phyloP scores from a whole-genome alignment of 768 basidiomycete genomes.

The Cubamyces sp. region DNA sequence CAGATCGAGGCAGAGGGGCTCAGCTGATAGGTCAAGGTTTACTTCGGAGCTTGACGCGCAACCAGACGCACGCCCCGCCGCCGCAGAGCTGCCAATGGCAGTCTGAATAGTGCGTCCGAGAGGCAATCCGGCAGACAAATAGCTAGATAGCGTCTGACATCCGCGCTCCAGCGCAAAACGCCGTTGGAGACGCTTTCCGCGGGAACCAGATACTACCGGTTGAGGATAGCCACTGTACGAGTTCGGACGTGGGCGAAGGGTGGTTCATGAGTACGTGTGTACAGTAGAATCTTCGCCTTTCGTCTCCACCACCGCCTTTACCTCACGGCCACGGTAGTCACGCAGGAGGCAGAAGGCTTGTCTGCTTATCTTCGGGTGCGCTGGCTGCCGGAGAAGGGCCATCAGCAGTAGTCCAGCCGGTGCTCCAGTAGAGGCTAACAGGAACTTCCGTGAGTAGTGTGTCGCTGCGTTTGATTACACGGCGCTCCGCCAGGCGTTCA shows the following conservation, averaged over 20 bases:
- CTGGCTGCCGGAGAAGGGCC: neutral
- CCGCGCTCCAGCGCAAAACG: neutral
- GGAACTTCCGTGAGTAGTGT: constrained; percentile 5
- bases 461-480: constrained; percentile 3
- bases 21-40: neutral
- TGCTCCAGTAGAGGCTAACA: constrained; percentile 6
- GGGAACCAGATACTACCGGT: neutral
- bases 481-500: constrained; percentile 23
- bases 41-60: constrained; percentile 12
- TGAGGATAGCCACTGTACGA: neutral
- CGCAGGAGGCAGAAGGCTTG: neutral
- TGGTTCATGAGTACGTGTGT: constrained; percentile 14
- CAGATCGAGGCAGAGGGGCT: constrained; percentile 2
- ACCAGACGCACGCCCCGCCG: constrained; percentile 8
- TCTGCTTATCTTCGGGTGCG: constrained; percentile 2
- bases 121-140: constrained; percentile 33
- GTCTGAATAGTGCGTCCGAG: constrained; percentile 27
- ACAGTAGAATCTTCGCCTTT: constrained; percentile 10
- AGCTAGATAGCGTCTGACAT: constrained; percentile 27
- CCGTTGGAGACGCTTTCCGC: neutral
- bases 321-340: constrained; percentile 11
- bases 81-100: constrained; percentile 8
- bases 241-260: constrained; percentile 1
- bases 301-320: neutral
- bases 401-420: constrained; percentile 2